These are phyloP conservation scores for Eutrema salsugineum DNA, from an alignment of 441 rosid species.

Conservation along the genomic window DNA sequence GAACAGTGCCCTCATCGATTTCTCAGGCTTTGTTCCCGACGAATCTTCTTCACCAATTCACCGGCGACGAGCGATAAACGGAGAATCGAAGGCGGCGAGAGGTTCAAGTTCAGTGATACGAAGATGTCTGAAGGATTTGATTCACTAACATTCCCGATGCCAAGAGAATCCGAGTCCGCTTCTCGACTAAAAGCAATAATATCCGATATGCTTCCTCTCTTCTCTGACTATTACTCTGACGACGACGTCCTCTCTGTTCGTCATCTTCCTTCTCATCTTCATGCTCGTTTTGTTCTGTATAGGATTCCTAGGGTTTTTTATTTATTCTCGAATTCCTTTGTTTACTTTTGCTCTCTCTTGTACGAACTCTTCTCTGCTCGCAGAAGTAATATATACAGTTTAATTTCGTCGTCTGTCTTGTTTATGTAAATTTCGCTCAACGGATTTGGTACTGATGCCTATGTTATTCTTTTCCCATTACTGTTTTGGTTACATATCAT, in stretches of 20 bases:
- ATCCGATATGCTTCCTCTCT: conserved; percentile 30
- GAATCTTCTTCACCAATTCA: not conserved
- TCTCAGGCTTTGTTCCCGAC: not conserved
- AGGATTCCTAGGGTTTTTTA: not conserved
- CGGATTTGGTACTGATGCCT: not conserved
- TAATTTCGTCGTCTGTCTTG: not conserved
- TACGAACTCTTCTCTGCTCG: not conserved
- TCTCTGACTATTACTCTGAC: conserved; percentile 25
- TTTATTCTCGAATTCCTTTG: not conserved
- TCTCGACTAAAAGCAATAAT: conserved; percentile 27
- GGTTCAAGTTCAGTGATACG: not conserved
- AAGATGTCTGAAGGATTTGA: conserved; percentile 11
- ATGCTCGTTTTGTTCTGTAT: not conserved
- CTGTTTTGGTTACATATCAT: not conserved
- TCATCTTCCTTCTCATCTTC: not conserved
- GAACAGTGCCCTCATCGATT: not conserved
- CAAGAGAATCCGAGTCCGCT: conserved; percentile 30
- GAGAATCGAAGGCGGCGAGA: not conserved
- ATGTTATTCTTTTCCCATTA: not conserved
- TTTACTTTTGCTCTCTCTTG: not conserved
- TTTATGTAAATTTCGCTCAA: not conserved
- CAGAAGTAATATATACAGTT: not conserved
- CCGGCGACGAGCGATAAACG: conserved; percentile 6
- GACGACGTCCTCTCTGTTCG: conserved; percentile 24
- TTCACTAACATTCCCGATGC: conserved; percentile 23